A percentile compares a stretch with the other conserved stretches of the same genome.
These are phyloP conservation scores for Trapa bicornis DNA, from an alignment of 345 rosid species.

Conservation along the genomic window DNA sequence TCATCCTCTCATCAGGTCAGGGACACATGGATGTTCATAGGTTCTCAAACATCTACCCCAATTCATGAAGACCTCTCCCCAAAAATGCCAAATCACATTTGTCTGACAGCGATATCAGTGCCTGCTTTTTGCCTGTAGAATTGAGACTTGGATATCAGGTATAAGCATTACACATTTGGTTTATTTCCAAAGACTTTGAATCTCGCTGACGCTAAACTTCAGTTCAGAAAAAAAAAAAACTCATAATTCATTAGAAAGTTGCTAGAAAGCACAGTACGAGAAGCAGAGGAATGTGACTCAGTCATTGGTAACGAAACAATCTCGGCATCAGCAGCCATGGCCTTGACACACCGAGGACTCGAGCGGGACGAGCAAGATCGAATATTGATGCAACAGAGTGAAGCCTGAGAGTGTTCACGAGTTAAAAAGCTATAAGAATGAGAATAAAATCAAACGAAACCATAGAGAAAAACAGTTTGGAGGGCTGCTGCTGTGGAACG, in stretches of 20 bases:
- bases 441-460: not conserved
- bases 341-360: not conserved
- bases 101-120: constrained; percentile 76
- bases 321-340: constrained; percentile 11
- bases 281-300: constrained; percentile 5
- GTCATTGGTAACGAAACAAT: not conserved
- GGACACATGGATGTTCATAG: not conserved
- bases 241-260: not conserved
- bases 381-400: no score
- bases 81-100: constrained; percentile 57
- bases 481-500: not conserved
- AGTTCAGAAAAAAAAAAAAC: no score
- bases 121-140: constrained; percentile 54
- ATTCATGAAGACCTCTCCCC: constrained; percentile 54
- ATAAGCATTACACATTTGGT: not conserved
- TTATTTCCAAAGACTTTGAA: not conserved
- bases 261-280: constrained; percentile 1
- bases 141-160: not conserved
- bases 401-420: not conserved
- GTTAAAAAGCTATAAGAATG: not conserved
- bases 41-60: constrained; percentile 37
- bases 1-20: not conserved
- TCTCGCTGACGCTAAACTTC: not conserved
- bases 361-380: not conserved
- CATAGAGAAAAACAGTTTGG: not conserved